A percentile compares a stretch with the other conserved stretches of the same genome.
Evolutionary conservation across 2,329 filamentous ascomycete species (phyloP).

Genomic region (Aspergillus fumigatiaffinis): DNA sequence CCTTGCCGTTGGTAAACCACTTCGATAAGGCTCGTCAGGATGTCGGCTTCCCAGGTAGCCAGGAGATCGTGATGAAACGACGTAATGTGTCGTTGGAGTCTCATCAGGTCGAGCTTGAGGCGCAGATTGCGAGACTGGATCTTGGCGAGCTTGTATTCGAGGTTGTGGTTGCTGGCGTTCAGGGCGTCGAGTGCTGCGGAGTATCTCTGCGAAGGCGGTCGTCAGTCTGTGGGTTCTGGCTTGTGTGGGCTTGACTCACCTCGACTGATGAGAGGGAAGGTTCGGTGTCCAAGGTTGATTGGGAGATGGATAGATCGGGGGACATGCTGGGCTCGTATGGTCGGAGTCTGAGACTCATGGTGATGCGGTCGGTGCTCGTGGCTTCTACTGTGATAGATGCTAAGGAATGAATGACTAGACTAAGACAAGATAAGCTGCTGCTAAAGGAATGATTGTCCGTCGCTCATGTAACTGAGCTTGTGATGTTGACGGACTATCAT

Average conservation of each 20-base stretch:
- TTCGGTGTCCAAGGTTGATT: background rate
- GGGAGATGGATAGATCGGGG: slow-evolving; percentile 13
- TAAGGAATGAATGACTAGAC: slow-evolving; percentile 8
- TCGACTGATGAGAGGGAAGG: slow-evolving; percentile 3
- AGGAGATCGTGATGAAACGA: slow-evolving; percentile 24
- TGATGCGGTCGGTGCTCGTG: background rate
- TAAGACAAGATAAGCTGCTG: slow-evolving; percentile 6
- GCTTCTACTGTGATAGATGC: slow-evolving; percentile 1
- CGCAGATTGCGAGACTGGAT: slow-evolving; percentile 15
- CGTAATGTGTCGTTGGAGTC: slow-evolving; percentile 24
- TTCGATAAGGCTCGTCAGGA: slow-evolving; percentile 34
- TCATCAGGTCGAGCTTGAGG: slow-evolving; percentile 24
- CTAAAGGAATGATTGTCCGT: slow-evolving; percentile 8
- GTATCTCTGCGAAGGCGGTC: slow-evolving; percentile 12
- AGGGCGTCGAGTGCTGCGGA: slow-evolving; percentile 18
- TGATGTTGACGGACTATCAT: background rate
- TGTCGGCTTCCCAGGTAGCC: slow-evolving; percentile 33
- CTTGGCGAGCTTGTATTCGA: slow-evolving; percentile 22
- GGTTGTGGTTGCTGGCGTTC: slow-evolving; percentile 22
- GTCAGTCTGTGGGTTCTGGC: background rate
- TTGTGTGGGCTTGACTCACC: slow-evolving; percentile 8
- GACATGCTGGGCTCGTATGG: slow-evolving; percentile 19
- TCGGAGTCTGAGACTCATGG: slow-evolving; percentile 14
- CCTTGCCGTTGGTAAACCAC: slow-evolving; percentile 22
- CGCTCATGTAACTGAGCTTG: background rate